Conservation (phyloP, 2,329 filamentous ascomycete genomes). For the Penicillium olsonii region DNA sequence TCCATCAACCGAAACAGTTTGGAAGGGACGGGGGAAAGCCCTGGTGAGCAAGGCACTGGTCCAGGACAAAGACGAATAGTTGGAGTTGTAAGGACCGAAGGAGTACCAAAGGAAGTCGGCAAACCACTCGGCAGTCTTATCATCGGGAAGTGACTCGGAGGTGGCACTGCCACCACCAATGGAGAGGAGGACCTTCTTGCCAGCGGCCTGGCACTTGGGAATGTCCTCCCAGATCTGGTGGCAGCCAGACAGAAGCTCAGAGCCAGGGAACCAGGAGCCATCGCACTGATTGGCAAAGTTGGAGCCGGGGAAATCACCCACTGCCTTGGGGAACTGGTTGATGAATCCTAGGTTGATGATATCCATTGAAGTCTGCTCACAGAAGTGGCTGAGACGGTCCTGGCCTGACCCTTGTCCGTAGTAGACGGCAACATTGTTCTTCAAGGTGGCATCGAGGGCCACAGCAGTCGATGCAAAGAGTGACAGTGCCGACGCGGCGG, state of each 20-base stretch:
- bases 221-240: conserved; percentile 47
- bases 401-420: conserved; percentile 57
- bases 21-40: conserved; percentile 49
- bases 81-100: conserved; percentile 46
- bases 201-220: conserved; percentile 40
- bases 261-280: conserved; percentile 39
- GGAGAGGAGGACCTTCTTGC: conserved; percentile 50
- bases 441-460: conserved; percentile 44
- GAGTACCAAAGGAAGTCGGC: conserved; percentile 54
- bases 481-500: conserved; percentile 38
- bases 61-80: conserved; percentile 29
- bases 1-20: conserved; percentile 50
- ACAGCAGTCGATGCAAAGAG: conserved; percentile 36
- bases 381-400: conserved; percentile 52
- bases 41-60: background rate
- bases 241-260: conserved; percentile 47
- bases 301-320: conserved; percentile 51
- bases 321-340: conserved; percentile 52
- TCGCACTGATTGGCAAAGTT: conserved; percentile 61
- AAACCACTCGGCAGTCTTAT: conserved; percentile 46
- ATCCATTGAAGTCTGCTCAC: conserved; percentile 53
- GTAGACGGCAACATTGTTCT: conserved; percentile 56
- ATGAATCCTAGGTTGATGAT: conserved; percentile 60
- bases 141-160: conserved; percentile 46
- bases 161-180: conserved; percentile 47